Evolutionary conservation across 345 rosid species (phyloP), one percentile per base, ranked within the genome.

Genomic region (Trapa bicornis): DNA sequence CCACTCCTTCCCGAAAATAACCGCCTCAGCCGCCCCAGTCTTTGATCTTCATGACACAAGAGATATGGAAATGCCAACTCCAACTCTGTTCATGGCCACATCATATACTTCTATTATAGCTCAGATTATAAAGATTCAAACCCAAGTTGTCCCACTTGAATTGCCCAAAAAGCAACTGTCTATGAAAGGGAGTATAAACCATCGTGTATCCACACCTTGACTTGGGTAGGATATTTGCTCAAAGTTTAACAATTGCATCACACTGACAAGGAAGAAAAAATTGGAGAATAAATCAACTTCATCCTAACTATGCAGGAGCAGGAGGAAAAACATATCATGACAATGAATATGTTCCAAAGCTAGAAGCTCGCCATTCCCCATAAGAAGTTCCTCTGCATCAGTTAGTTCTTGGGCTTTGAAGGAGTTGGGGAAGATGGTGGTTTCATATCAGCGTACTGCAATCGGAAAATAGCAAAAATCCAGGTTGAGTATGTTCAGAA

Each of bases 381-480:
- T 22, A 47, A 56, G 61, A 50, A 2, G 6, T 1, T 22, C 7
- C 13, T 10, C 63, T 7, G 15, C 63, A 58, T 58, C 37, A 58
- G 9, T 58, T 10, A 58, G 9, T 58, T 10, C 63, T 58, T 58
- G 63, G 63, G 85, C 80, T 81, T 78, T 6, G 78, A 79, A 63
- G 88, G 84, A 22, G 85, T 80, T 11, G 86, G 82, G 16, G 85
- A 87, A 64, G 93, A 79, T 0, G 84, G 88, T 6, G 86, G 90
- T 74, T 77, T 84, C 82, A 82, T 32, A 74, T 83, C 85, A 1
- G 87, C 84, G 70, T 80, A 79, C 88, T 78, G 69, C 72, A 73
- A 54, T 54, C 37, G 43, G 47, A 68, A 64, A 36, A 22, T 22
- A 47, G 22, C 58, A 9, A 72, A 16, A 17, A 2, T 6, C 14